These are phyloP conservation scores for Myxozyma vanderwaltii DNA, from an alignment of 805 yeast species.

Conservation along the genomic window DNA sequence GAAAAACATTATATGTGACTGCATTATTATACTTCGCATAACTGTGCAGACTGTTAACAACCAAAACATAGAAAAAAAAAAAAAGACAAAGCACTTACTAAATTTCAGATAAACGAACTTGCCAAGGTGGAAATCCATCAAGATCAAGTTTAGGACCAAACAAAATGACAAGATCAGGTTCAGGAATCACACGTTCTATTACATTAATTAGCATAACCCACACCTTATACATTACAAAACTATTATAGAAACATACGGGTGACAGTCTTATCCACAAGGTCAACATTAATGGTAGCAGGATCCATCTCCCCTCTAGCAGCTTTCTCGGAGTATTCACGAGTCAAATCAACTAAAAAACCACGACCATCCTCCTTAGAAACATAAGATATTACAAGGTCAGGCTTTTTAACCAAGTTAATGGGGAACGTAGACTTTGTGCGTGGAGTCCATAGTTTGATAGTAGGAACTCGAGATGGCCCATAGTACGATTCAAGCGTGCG, in stretches of 20 bases:
- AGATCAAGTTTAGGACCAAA: constrained; percentile 87
- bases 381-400: constrained; percentile 63
- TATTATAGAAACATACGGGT: constrained; percentile 44
- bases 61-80: not conserved
- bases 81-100: constrained; percentile 39
- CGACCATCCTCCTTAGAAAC: constrained; percentile 82
- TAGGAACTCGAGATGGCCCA: constrained; percentile 17
- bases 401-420: constrained; percentile 19
- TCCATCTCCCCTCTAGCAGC: constrained; percentile 60
- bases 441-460: constrained; percentile 21
- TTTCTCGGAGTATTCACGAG: constrained; percentile 80
- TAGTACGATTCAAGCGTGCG: constrained; percentile 25
- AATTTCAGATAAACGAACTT: constrained; percentile 83
- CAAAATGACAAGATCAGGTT: constrained; percentile 83
- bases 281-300: constrained; percentile 69
- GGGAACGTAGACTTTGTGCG: constrained; percentile 10
- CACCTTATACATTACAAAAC: not conserved
- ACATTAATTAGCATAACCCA: not conserved
- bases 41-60: constrained; percentile 5
- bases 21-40: constrained; percentile 30
- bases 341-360: constrained; percentile 82
- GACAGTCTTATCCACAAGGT: constrained; percentile 58
- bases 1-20: constrained; percentile 49
- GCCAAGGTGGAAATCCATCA: constrained; percentile 99
- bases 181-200: constrained; percentile 75